Evolutionary conservation across 345 rosid genomes (phyloP).

Genomic region (Kernera saxatilis): DNA sequence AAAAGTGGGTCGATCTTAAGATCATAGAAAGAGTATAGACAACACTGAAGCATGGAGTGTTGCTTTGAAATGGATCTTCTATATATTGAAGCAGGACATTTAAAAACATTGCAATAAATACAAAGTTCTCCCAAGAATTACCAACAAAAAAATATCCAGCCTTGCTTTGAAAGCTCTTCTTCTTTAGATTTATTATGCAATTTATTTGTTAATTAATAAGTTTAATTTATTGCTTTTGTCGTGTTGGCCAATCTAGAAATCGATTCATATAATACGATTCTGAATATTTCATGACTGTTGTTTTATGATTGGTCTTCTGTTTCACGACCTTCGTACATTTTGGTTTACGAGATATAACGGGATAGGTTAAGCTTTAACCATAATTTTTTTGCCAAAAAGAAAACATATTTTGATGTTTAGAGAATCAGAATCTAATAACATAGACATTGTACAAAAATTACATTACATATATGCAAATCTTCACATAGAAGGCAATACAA

Average conservation of each 20-base stretch:
- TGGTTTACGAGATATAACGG: not conserved
- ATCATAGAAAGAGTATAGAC: not conserved
- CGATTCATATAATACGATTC: not conserved
- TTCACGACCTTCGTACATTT: not conserved
- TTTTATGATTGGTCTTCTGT: not conserved
- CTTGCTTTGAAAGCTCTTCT: slow-evolving; percentile 19
- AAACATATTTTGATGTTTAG: too few species aligned
- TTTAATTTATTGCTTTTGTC: not conserved
- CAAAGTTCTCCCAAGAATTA: not conserved
- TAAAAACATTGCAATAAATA: slow-evolving; percentile 19
- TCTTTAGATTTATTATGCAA: not conserved
- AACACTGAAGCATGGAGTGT: slow-evolving; percentile 24
- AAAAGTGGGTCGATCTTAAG: slow-evolving; percentile 13
- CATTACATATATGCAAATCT: not conserved
- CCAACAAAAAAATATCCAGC: slow-evolving; percentile 11
- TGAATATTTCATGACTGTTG: not conserved
- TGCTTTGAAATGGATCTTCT: slow-evolving; percentile 1
- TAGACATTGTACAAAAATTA: too few species aligned
- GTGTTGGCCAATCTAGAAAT: not conserved
- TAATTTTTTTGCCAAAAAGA: not conserved
- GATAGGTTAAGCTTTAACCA: not conserved
- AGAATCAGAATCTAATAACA: too few species aligned
- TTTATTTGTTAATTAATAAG: not conserved
- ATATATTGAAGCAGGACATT: not conserved
- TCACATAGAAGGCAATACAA: not conserved